Evolutionary conservation across 164 flowering plant species (phyloP).

Genomic region (Stephania cephalantha): DNA sequence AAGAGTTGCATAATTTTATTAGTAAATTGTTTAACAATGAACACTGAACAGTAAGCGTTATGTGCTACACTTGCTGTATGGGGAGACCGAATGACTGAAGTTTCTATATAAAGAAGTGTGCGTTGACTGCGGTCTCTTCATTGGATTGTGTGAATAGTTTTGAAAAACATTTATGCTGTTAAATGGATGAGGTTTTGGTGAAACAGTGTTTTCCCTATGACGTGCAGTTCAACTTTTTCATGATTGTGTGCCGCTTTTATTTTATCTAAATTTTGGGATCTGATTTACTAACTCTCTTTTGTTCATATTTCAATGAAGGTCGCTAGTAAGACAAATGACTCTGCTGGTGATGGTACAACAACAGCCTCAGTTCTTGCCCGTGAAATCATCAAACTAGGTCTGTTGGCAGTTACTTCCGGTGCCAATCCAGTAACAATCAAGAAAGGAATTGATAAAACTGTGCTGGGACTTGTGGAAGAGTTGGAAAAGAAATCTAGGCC

Average conservation of each 20-base stretch:
- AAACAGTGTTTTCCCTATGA: no score
- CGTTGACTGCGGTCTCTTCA: no score
- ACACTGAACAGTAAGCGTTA: no score
- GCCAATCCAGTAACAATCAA: constrained; percentile 91
- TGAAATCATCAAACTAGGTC: constrained; percentile 87
- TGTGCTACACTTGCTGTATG: no score
- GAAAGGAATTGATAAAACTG: constrained; percentile 93
- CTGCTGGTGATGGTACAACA: constrained; percentile 99
- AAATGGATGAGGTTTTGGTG: no score
- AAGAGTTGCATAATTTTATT: no score
- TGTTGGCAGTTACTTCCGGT: constrained; percentile 88
- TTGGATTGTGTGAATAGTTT: no score
- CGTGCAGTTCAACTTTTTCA: not conserved
- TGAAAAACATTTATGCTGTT: no score
- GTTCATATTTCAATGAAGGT: constrained; percentile 38
- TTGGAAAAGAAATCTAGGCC: constrained; percentile 86
- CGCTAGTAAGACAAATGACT: constrained; percentile 96
- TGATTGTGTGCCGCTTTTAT: not conserved
- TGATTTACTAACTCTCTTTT: not conserved
- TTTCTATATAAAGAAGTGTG: no score
- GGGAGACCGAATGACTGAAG: no score
- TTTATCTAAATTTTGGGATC: not conserved
- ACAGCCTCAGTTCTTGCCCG: constrained; percentile 94
- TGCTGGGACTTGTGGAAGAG: constrained; percentile 57
- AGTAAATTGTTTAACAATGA: no score